A percentile compares a stretch with the other conserved stretches of the same genome.
Conservation (phyloP, 345 rosid genomes). For the Eucalyptus virginea region DNA sequence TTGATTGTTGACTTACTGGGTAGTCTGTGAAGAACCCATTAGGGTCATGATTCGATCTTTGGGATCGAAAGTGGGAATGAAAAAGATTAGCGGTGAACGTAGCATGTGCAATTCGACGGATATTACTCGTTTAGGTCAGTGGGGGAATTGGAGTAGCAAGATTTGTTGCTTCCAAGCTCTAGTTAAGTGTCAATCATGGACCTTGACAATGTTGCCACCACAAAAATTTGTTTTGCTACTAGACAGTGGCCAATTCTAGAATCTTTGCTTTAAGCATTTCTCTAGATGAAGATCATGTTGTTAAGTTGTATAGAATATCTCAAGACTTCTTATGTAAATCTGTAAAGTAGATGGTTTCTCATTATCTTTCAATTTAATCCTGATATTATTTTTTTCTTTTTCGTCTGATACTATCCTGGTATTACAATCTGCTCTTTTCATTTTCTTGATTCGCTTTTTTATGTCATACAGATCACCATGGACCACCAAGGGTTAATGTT, state of each 20-base stretch:
- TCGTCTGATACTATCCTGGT: neutral
- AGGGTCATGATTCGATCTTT: neutral
- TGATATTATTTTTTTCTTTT: neutral
- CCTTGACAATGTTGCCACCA: neutral
- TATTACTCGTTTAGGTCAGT: neutral
- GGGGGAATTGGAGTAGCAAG: neutral
- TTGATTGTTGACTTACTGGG: neutral
- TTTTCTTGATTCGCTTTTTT: neutral
- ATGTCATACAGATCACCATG: slow-evolving; percentile 66
- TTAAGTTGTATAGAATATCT: neutral
- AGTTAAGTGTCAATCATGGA: neutral
- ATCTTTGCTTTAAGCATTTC: neutral
- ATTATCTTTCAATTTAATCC: neutral
- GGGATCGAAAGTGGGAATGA: neutral
- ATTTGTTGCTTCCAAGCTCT: neutral
- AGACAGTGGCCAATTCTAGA: neutral
- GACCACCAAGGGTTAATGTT: slow-evolving; percentile 58
- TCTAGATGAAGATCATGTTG: neutral
- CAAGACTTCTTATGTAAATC: neutral
- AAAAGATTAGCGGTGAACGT: neutral
- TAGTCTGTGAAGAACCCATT: neutral
- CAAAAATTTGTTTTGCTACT: neutral
- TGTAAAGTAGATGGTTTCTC: neutral
- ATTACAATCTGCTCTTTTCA: neutral
- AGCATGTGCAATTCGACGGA: neutral